Conservation (phyloP, 2,329 filamentous ascomycete genomes). For the Diaporthe capsici region DNA sequence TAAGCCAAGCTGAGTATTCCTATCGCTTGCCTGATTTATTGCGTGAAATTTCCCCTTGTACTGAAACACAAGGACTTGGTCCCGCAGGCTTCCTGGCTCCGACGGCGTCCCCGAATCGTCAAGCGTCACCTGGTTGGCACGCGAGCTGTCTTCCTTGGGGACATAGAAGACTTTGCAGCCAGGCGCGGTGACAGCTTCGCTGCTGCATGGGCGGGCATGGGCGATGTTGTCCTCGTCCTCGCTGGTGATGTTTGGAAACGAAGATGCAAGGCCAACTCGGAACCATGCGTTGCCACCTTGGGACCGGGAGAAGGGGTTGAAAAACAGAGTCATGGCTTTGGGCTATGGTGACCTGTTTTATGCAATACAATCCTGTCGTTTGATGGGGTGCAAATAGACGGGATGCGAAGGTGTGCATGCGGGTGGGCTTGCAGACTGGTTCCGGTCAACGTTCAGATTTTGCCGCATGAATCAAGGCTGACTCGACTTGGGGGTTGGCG, state of each 20-base stretch:
- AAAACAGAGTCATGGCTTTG: conserved; percentile 32
- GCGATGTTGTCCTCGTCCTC: conserved; percentile 32
- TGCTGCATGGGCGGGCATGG: conserved; percentile 26
- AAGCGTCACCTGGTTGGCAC: conserved; percentile 31
- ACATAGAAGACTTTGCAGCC: conserved; percentile 37
- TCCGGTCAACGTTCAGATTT: neutral
- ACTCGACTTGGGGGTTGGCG: neutral
- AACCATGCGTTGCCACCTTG: conserved; percentile 39
- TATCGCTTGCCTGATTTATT: conserved; percentile 32
- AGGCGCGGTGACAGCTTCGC: neutral
- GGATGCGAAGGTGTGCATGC: too few species aligned
- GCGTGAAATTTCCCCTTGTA: conserved; percentile 41
- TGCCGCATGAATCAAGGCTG: neutral
- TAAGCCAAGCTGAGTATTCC: too few species aligned
- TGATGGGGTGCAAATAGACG: neutral
- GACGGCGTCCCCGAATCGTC: conserved; percentile 19
- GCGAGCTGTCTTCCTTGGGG: conserved; percentile 39
- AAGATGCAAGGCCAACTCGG: conserved; percentile 32
- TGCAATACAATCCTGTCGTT: neutral
- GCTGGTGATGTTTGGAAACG: conserved; percentile 38
- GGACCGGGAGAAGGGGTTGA: conserved; percentile 37
- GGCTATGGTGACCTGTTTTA: rapidly evolving
- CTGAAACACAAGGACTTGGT: conserved; percentile 40
- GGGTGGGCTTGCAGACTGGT: neutral
- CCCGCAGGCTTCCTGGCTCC: conserved; percentile 34